Percentiles rank a stretch among this genome's conserved stretches.
These are phyloP conservation scores for Blastobotrys americana DNA, from an alignment of 805 yeast genomes.

Conservation along the genomic window DNA sequence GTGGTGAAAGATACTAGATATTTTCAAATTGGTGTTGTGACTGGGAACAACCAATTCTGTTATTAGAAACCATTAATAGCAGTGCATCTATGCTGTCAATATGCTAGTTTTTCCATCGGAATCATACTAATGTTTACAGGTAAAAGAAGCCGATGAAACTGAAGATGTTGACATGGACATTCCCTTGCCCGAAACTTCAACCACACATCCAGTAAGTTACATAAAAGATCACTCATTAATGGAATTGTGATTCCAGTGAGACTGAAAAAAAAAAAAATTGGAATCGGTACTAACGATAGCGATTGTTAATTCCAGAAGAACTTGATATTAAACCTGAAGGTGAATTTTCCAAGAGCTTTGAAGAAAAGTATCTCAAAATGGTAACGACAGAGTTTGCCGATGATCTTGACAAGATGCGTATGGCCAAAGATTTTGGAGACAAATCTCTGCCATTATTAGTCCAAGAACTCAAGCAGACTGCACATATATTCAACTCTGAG, in stretches of 20 bases:
- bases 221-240: too few relatives aligned
- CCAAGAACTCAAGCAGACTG: slow-evolving; percentile 33
- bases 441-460: slow-evolving; percentile 30
- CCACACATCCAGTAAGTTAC: slow-evolving; percentile 6
- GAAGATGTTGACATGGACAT: background rate
- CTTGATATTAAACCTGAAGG: slow-evolving; percentile 5
- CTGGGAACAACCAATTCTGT: too few relatives aligned
- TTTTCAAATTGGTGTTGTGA: too few relatives aligned
- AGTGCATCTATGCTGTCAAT: too few relatives aligned
- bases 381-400: slow-evolving; percentile 43
- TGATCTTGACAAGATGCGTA: slow-evolving; percentile 35
- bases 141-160: slow-evolving; percentile 8
- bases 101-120: too few relatives aligned
- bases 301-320: background rate
- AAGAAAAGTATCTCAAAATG: slow-evolving; percentile 38
- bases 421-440: slow-evolving; percentile 36
- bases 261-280: too few relatives aligned
- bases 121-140: too few relatives aligned
- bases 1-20: too few relatives aligned
- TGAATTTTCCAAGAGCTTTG: slow-evolving; percentile 8
- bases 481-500: slow-evolving; percentile 30
- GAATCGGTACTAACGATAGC: background rate
- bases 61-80: too few relatives aligned
- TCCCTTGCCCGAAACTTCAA: slow-evolving; percentile 14
- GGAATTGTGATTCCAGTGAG: too few relatives aligned